Base-by-base conservation (phyloP, 2,329 filamentous ascomycete species). In the Blumeria hordei region DNA sequence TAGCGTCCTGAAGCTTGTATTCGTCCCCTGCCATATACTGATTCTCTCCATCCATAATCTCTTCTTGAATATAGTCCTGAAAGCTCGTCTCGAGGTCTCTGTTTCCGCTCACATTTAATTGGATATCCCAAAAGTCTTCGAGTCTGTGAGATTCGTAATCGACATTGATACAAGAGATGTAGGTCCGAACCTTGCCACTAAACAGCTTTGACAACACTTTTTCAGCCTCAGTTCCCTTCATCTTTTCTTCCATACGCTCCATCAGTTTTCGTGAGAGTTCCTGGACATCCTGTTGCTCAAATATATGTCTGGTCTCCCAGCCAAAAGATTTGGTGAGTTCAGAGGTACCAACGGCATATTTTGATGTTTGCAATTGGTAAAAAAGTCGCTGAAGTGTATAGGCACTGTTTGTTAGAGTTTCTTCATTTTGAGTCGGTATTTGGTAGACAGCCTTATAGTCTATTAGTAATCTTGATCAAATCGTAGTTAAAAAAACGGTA, bases 121-220 rank as follows among this genome's bases (percentile, higher is more conserved):
- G 92, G 57, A 98, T 86, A 66, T 98, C 92, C 92, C 92, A 98
- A 67, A 95, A 98, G 62, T 98, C 93, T 68, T 98, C 92, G 60
- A 92, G 79, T 58, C 90, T 79, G 58, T 88, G 94, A 21, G 88
- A 95, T 70, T 96, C 90, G 70, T 94, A 98, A 63, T 94, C 82
- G 58, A 98, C 93, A 67, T 98, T 92, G 67, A 98, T 95, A 71
- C 93, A 98, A 21, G 86, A 93, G 60, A 98, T 93, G 68, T 96
- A 98, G 0, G 92, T 98, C 71, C 96, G 96, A 68, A 93, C 88
- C 69, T 96, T 96, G 56, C 92, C 93, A 57, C 92, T 88, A 64
- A 98, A 96, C 72, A 98, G 83, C 58, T 85, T 80, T 0, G 88
- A 81, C 8, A 98, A 73, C 1, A 88, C 84, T 61, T 90, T 93